Base-by-base conservation (phyloP, 2,329 filamentous ascomycete species). In the Pseudopithomyces maydicus region DNA sequence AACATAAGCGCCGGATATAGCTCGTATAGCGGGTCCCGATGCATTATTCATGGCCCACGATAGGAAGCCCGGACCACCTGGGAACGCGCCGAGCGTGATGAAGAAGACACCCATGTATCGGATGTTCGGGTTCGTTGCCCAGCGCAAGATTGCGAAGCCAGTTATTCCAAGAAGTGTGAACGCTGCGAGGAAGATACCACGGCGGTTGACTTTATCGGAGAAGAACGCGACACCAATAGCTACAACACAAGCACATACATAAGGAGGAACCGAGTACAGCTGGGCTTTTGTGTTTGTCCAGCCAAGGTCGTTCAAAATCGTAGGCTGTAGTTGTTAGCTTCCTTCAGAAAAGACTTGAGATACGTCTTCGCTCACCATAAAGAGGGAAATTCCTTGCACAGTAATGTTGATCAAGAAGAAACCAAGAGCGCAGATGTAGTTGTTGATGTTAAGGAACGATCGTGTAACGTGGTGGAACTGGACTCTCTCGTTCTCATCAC, bases 351-450 rank as follows among this genome's bases (percentile, higher is more conserved):
- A 47, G 23, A 7, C 17, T 17, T 29, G 26, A 8, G 2, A 3
- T 8, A 22, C 23, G 35, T 8, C 19, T 2, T 14, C 8, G 54
- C 68, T 62, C 65, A 74, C 74, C 73, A 77, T 70, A 60, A 77
- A 77, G 0, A 77, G 63, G 1, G 74, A 73, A 33, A 77, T 74
- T 23, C 74, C 72, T 55, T 86, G 83, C 2, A 87, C 84, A 1
- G 84, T 85, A 64, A 87, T 82, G 71, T 87, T 86, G 75, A 85
- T 83, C 64, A 81, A 76, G 74, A 86, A 84, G 77, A 86, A 86
- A 6, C 84, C 84, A 5, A 81, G 66, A 1, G 82, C 83, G 67
- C 83, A 86, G 39, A 85, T 81, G 66, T 84, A 83, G 74, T 85
- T 86, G 73, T 85, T 85, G 66, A 87, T 79, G 73, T 83, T 84